A percentile compares a stretch with the other conserved stretches of the same genome.
Evolutionary conservation across 2,329 filamentous ascomycete species (phyloP).

Genomic region (Pseudogymnoascus sp.): DNA sequence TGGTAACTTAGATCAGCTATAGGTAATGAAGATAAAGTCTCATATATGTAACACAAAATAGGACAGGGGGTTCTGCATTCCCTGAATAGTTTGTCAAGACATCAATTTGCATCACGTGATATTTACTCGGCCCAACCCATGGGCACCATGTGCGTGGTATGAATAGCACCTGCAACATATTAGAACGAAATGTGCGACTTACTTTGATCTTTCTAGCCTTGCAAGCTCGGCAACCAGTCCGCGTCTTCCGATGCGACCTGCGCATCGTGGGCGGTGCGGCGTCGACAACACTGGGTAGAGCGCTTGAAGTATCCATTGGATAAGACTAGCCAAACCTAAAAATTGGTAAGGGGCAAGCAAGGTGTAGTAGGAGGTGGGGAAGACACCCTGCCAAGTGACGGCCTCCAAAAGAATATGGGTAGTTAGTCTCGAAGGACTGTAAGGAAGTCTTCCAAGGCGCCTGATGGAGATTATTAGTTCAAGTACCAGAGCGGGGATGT

Average conservation of each 20-base stretch:
- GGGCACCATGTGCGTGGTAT: neutral
- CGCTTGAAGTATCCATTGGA: neutral
- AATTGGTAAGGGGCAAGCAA: neutral
- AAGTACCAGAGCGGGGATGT: neutral
- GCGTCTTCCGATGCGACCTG: conserved; percentile 28
- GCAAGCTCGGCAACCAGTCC: conserved; percentile 32
- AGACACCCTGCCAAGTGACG: neutral
- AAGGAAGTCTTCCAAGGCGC: neutral
- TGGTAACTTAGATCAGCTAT: neutral
- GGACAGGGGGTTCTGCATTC: neutral
- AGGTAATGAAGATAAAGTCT: neutral
- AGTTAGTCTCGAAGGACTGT: neutral
- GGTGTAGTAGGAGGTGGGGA: neutral
- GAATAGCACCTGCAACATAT: neutral
- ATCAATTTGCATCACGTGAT: neutral
- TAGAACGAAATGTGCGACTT: neutral
- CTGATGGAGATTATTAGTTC: neutral
- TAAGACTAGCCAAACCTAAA: neutral
- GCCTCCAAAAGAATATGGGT: neutral
- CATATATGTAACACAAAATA: neutral
- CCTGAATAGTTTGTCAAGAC: neutral
- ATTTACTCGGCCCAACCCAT: neutral
- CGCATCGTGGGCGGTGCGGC: conserved; percentile 5
- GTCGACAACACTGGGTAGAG: neutral
- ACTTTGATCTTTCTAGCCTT: conserved; percentile 36